These are phyloP conservation scores for Fraxinus baroniana DNA, from an alignment of 305 asterid species.

Conservation along the genomic window DNA sequence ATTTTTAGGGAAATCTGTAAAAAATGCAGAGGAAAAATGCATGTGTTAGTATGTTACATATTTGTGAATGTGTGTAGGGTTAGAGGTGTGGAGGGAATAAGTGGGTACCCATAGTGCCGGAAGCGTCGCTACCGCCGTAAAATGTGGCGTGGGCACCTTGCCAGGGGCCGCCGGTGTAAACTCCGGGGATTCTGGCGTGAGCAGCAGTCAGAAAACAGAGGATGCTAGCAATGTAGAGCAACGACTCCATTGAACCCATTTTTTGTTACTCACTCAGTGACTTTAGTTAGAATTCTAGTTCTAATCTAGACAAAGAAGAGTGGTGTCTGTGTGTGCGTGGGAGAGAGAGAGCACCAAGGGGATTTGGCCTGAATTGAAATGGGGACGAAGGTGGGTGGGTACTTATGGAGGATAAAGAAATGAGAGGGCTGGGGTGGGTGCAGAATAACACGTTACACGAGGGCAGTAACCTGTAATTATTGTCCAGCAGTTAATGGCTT, in stretches of 20 bases:
- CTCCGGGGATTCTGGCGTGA: constrained; percentile 60
- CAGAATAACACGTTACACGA: neutral
- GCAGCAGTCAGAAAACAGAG: constrained; percentile 38
- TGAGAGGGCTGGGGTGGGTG: neutral
- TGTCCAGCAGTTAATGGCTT: neutral
- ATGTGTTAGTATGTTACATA: neutral
- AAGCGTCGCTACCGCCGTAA: constrained; percentile 89
- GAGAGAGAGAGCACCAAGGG: neutral
- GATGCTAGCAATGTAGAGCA: constrained; percentile 41
- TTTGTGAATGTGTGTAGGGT: neutral
- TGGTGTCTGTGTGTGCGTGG: neutral
- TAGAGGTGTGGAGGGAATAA: neutral
- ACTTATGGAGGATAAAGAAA: neutral
- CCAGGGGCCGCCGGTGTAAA: constrained; percentile 63
- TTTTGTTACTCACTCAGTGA: neutral
- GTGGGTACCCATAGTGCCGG: constrained; percentile 86
- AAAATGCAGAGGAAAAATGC: neutral
- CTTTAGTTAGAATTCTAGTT: neutral
- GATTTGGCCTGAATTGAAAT: neutral
- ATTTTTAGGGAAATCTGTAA: neutral
- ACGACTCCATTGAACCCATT: constrained; percentile 17
- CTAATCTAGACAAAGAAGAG: neutral
- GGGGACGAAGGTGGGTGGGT: neutral
- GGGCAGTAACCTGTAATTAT: neutral
- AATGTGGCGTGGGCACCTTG: constrained; percentile 82